Base-by-base conservation (phyloP, 2,329 filamentous ascomycete genomes). In the Pyrenophora tritici-repentis region DNA sequence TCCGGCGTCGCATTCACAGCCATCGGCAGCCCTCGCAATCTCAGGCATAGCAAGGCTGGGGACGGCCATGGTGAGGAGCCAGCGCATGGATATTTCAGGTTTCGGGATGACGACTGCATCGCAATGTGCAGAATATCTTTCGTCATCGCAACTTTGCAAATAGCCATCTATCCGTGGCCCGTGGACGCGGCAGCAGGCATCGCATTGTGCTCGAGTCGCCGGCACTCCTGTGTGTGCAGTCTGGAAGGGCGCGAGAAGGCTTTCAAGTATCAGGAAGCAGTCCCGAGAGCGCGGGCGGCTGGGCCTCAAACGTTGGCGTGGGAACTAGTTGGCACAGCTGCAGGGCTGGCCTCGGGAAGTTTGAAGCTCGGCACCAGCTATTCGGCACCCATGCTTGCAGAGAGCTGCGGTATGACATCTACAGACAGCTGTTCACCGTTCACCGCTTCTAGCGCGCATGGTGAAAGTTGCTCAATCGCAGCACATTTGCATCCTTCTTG, bases 391-490 rank as follows among this genome's bases (percentile, higher is more conserved):
- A 40, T 50, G 56, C 56, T 53, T 29, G 26, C 26, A 29, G 9
- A 10, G 26, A 54, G 20, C 46, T 66, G 67, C 67, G 66, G 39
- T 57, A 67, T 69, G 68, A 70, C 66, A 65, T 65, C 56, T 55
- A 53, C 54, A 60, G 60, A 59, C 63, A 65, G 63, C 56, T 68
- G 62, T 63, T 67, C 61, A 67, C 65, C 63, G 62, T 63, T 67
- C 61, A 67, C 65, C 63, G 67, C 50, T 44, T 47, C 42, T 48
- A 41, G 47, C 61, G 66, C 40, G 42, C 7, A 29, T 50, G 56
- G 26, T 38, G 18, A 26, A 41, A 20, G 10, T 13, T 33, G 1
- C 20, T 26, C 7, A 9, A 24, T 9, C 8, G 22, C 22, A 5
- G 22, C 22, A 24, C 22, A 7, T 24, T 24, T 7, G 22, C 22